phyloP scores from a whole-genome alignment of 169 alveolate species.

The Plasmodium gallinaceum region DNA sequence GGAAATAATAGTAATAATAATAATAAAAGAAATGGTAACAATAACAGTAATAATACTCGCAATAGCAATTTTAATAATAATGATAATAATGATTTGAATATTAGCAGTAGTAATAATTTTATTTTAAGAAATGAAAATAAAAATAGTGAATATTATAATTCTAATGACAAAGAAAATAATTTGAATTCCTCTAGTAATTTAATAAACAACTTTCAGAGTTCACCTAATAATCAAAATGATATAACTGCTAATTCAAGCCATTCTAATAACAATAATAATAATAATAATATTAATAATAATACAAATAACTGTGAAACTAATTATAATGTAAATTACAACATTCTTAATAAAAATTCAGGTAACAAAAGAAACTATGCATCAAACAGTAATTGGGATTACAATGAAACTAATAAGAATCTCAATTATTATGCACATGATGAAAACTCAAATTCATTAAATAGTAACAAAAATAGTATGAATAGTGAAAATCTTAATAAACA shows the following conservation, averaged over 20 bases:
- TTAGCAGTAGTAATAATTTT: conserved; percentile 1
- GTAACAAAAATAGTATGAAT: conserved; percentile 6
- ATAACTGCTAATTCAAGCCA: background rate
- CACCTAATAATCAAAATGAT: background rate
- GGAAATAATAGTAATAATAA: conserved; percentile 11
- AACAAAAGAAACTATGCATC: conserved; percentile 14
- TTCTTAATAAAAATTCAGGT: background rate
- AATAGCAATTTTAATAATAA: background rate
- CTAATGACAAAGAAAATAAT: background rate
- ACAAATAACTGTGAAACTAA: background rate
- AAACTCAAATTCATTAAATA: background rate
- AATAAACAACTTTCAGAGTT: background rate
- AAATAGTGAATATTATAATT: background rate
- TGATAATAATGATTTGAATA: background rate
- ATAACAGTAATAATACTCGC: background rate
- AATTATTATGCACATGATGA: background rate
- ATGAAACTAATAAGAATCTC: background rate
- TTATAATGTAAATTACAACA: background rate
- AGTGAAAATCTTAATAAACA: conserved; percentile 22
- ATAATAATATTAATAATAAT: background rate
- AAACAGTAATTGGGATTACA: conserved; percentile 1
- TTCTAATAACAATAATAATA: background rate
- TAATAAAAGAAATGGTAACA: conserved; percentile 5
- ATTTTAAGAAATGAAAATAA: background rate
- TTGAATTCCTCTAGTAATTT: background rate